These are phyloP conservation scores for Coffea canephora DNA, from an alignment of 257 asterid genomes.

Conservation along the genomic window DNA sequence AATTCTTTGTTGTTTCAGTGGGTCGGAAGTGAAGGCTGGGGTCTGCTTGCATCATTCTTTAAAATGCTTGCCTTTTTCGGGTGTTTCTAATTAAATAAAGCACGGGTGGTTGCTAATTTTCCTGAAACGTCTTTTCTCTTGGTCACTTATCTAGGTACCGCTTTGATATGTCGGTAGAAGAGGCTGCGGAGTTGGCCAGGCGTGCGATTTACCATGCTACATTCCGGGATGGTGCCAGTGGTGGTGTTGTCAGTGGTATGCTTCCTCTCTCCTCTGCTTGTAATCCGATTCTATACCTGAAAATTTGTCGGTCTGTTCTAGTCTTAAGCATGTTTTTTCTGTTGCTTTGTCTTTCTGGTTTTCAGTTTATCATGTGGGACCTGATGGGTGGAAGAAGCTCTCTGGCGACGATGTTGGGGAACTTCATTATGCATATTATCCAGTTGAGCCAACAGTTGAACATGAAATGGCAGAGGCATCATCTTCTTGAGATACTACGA, in stretches of 20 bases:
- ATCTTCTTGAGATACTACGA: constrained; percentile 33
- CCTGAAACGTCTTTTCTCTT: background rate
- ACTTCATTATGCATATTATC: constrained; percentile 71
- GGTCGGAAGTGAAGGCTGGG: background rate
- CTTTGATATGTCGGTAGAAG: constrained; percentile 27
- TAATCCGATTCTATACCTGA: background rate
- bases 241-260: constrained; percentile 35
- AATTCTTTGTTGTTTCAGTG: background rate
- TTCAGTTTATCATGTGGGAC: constrained; percentile 81
- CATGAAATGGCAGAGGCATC: constrained; percentile 76
- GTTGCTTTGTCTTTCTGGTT: constrained; percentile 7
- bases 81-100: background rate
- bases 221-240: constrained; percentile 34
- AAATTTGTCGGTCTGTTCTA: background rate
- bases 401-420: constrained; percentile 96
- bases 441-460: constrained; percentile 69
- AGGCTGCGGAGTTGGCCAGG: constrained; percentile 34
- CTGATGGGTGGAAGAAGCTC: constrained; percentile 83
- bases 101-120: background rate
- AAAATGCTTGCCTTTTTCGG: background rate
- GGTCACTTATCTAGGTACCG: constrained; percentile 15
- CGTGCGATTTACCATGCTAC: constrained; percentile 35
- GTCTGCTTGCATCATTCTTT: background rate
- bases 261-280: constrained; percentile 4
- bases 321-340: background rate